Percentiles rank a stretch among this genome's conserved stretches.
Conservation (phyloP, 768 basidiomycete species). For the Gautieria morchelliformis region DNA sequence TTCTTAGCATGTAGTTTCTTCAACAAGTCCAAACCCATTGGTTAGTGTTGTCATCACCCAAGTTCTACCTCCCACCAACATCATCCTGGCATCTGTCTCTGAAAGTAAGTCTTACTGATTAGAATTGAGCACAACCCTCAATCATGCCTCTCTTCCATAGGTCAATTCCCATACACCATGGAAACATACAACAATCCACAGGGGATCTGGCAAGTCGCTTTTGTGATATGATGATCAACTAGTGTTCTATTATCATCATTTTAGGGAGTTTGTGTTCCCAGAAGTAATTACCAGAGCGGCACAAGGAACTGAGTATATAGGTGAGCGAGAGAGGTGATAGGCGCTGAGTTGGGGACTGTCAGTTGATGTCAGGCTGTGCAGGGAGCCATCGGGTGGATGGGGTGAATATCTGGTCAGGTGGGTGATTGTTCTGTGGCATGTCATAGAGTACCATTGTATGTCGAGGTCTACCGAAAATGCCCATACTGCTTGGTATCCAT, state of each 20-base stretch:
- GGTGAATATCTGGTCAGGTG: too few relatives aligned
- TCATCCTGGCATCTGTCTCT: constrained; percentile 20
- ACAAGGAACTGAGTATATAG: too few relatives aligned
- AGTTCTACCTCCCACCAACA: background rate
- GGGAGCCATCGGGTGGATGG: too few relatives aligned
- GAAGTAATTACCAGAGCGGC: too few relatives aligned
- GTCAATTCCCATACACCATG: constrained; percentile 50
- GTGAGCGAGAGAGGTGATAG: too few relatives aligned
- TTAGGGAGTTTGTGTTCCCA: background rate
- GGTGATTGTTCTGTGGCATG: too few relatives aligned
- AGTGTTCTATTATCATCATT: background rate
- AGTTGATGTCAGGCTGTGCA: too few relatives aligned
- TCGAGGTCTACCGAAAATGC: too few relatives aligned
- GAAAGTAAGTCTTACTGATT: constrained; percentile 10
- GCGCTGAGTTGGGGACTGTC: too few relatives aligned
- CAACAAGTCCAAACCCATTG: constrained; percentile 22
- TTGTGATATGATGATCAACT: background rate
- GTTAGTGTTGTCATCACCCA: constrained; percentile 11
- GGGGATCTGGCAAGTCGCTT: constrained; percentile 32
- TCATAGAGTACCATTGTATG: too few relatives aligned
- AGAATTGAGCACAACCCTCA: background rate
- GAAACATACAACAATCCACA: constrained; percentile 59
- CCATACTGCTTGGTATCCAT: too few relatives aligned
- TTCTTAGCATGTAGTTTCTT: constrained; percentile 22
- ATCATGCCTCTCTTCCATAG: constrained; percentile 18